Base-by-base conservation (phyloP, 768 basidiomycete genomes). In the Amanita pallidorosea region DNA sequence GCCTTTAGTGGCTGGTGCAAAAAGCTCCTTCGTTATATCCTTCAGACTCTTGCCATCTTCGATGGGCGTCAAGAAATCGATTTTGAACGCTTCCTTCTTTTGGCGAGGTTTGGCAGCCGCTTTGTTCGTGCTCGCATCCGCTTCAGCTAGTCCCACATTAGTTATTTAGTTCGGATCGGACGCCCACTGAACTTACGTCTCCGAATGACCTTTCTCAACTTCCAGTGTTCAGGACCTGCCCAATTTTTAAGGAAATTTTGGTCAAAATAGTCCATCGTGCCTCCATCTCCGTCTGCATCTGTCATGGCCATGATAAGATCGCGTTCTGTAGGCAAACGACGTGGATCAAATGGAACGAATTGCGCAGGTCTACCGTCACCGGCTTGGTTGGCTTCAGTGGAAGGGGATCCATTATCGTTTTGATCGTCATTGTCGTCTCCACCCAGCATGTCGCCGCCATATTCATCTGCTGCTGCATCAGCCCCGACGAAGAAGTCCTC, bases 201-300 rank as follows among this genome's bases (percentile, higher is more conserved):
- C 53, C 86, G 78, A 47, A 91, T 71, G n/a, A 83, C 75, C 61
- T 83, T 87, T 54, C 87, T 72, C 60, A 98, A 65, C 63, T 95
- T 98, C 95, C 96, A 99, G 62, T 99, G 96, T 65, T 98, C 91
- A 7, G 94, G 94, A 0, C 96, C 96, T 3, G 96, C 96, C 96
- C 96, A 99, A 58, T 95, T 95, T 74, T 89, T 95, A 58, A 83
- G 72, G 59, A 88, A 76, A 54, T 72, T 80, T 59, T 83, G 77
- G 64, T 98, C 94, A 61, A 98, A 96, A 65, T 95, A 96, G 59
- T 94, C 92, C 51, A 87, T 80, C 51, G 74, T 77, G 2, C 75
- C 80, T 3, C 69, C 72, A n/a, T 72, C 75, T 6, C 65, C 71
- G 55, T 76, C 70, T 2, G 70, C 76, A 45, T 81, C 80, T 3